Evolutionary conservation across 148 eudicot species (phyloP).

Genomic region (Euryodendron excelsum): DNA sequence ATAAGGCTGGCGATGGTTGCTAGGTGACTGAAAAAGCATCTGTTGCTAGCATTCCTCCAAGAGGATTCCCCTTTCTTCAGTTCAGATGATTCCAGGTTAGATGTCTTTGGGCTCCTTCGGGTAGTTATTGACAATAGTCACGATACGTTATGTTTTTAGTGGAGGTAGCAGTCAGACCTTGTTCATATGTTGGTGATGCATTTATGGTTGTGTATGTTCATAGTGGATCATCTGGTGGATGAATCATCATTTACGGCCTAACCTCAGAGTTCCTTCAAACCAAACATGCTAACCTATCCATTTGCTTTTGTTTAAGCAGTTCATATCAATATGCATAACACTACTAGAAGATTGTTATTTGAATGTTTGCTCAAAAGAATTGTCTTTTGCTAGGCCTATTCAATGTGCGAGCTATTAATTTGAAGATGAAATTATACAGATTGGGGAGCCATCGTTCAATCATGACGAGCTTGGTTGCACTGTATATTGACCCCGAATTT

Average conservation of each 20-base stretch:
- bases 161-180: too few species aligned
- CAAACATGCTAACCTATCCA: not conserved
- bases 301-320: not conserved
- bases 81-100: slow-evolving; percentile 67
- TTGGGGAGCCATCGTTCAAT: not conserved
- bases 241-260: not conserved
- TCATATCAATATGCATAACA: not conserved
- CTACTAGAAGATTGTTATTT: not conserved
- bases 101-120: not conserved
- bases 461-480: not conserved
- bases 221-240: too few species aligned
- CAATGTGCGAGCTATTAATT: too few species aligned
- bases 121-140: not conserved
- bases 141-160: not conserved
- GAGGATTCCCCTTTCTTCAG: slow-evolving; percentile 64
- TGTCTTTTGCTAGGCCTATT: not conserved
- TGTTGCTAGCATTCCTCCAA: slow-evolving; percentile 62
- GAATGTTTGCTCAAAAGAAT: not conserved
- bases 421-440: not conserved
- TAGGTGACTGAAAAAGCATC: too few species aligned
- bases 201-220: not conserved
- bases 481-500: too few species aligned
- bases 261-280: too few species aligned
- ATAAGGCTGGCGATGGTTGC: too few species aligned
- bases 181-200: not conserved